Conservation (phyloP, 1,139 yeast species). For the Arxiozyma slooffiae region DNA sequence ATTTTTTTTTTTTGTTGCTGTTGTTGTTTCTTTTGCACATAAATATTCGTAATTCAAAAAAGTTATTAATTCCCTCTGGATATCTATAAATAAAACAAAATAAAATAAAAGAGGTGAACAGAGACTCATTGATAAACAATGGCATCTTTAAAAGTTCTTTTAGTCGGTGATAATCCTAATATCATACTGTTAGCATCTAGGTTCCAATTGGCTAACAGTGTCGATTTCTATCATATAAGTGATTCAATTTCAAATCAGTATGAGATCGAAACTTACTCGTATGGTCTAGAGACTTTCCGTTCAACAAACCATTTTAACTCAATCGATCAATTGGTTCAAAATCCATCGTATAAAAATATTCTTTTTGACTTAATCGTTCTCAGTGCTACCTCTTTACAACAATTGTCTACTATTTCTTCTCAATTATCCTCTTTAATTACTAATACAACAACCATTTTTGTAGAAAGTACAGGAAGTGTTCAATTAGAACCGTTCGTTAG, state of each 20-base stretch:
- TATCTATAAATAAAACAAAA: too few relatives aligned
- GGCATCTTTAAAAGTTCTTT: constrained; percentile 26
- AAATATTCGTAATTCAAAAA: too few relatives aligned
- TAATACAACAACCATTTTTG: constrained; percentile 41
- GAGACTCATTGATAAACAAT: constrained; percentile 4
- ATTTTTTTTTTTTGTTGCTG: too few relatives aligned
- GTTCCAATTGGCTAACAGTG: constrained; percentile 28
- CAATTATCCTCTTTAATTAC: constrained; percentile 32
- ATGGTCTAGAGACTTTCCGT: constrained; percentile 21
- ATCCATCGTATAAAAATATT: neutral
- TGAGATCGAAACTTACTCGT: constrained; percentile 19
- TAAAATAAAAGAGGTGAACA: neutral
- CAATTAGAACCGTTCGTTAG: constrained; percentile 60
- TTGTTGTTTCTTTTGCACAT: too few relatives aligned
- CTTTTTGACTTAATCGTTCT: constrained; percentile 39
- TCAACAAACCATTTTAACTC: constrained; percentile 22
- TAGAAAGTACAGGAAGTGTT: constrained; percentile 64
- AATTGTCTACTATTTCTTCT: constrained; percentile 35
- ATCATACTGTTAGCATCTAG: constrained; percentile 27
- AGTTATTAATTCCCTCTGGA: too few relatives aligned
- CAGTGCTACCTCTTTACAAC: constrained; percentile 40
- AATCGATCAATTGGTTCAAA: constrained; percentile 11
- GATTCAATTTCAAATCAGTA: constrained; percentile 14
- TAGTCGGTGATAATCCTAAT: constrained; percentile 28
- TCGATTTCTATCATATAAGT: constrained; percentile 26